These are phyloP conservation scores for Xylaria venustula DNA, from an alignment of 495 filamentous ascomycete species.

Conservation along the genomic window DNA sequence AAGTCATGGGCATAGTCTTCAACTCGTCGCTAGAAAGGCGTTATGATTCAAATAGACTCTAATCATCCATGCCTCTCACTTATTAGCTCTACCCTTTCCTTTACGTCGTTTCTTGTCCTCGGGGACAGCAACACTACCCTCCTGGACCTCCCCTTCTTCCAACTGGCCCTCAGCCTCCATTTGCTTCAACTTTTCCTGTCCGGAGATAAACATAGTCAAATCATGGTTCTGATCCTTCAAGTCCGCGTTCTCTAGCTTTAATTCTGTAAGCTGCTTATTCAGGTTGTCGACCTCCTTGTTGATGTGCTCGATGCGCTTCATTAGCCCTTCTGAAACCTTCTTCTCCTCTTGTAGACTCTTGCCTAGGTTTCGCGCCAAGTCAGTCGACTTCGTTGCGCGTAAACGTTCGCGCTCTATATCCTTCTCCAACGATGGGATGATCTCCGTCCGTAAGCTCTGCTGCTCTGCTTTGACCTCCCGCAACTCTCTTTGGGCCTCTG, in stretches of 20 bases:
- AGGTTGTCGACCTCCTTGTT: constrained; percentile 55
- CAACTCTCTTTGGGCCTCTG: constrained; percentile 50
- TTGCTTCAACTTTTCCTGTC: constrained; percentile 76
- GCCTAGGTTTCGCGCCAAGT: constrained; percentile 71
- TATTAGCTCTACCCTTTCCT: constrained; percentile 46
- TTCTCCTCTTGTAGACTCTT: constrained; percentile 87
- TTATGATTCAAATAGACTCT: too few species aligned
- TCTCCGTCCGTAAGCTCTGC: constrained; percentile 53
- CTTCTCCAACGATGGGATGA: constrained; percentile 64
- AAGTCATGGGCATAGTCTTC: too few species aligned
- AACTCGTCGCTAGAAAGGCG: too few species aligned
- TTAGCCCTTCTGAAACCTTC: constrained; percentile 71
- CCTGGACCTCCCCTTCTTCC: constrained; percentile 51
- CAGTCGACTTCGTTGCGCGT: constrained; percentile 66
- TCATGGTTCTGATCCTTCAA: constrained; percentile 87
- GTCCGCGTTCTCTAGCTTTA: constrained; percentile 58
- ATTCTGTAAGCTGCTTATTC: constrained; percentile 51
- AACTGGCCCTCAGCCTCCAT: constrained; percentile 61
- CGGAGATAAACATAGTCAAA: constrained; percentile 82
- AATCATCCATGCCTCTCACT: too few species aligned
- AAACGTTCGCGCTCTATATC: constrained; percentile 66
- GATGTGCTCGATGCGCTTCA: constrained; percentile 72
- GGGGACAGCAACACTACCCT: constrained; percentile 50
- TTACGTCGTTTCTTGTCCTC: constrained; percentile 55
- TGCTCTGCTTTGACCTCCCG: constrained; percentile 53